Evolutionary conservation across 2,329 filamentous ascomycete species (phyloP), one percentile per base, ranked within the genome.

Genomic region (Ophiosphaerella herpotricha): DNA sequence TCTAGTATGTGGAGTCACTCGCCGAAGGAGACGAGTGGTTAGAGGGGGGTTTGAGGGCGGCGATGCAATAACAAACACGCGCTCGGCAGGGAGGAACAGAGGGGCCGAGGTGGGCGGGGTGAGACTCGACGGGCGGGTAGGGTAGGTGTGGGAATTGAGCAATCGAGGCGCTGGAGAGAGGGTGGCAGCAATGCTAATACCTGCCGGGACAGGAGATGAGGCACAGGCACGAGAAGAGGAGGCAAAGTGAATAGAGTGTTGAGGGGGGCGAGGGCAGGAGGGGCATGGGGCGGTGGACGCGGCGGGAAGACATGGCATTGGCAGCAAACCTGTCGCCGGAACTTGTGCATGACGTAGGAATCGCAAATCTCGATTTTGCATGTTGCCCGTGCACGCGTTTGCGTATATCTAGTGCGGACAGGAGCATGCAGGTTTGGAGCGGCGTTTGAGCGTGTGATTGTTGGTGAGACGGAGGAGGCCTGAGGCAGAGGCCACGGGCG

Each of bases 111-210:
- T 23, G 39, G 29, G 39, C 26, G 34, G 23, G 26, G 21, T 29
- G 18, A 34, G 13, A 29, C 26, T 8, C 2, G 26, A 29, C 34
- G 47, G 49, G 12, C 11, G 32, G 32, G 33, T 21, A 44, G 16
- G 32, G 26, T 21, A 16, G 24, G 16, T 55, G 55, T 56, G 34
- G 46, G 49, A 48, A 43, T 42, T 40, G 16, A 52, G 44, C 39
- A 38, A 52, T 48, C 36, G 56, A 60, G 63, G 52, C 58, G 63
- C 53, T 55, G 54, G 46, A 48, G 39, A 46, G 29, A 16, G 36
- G 39, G 50, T 53, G 57, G 56, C 52, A 50, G 56, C 47, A 43
- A 38, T 45, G 63, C 48, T 54, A 63, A 68, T 68, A 61, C 57
- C 60, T 66, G 50, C 64, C 59, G 46, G 56, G 55, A 52, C 50